phyloP scores from a whole-genome alignment of 495 filamentous ascomycete genomes.

The Lepraria neglecta region DNA sequence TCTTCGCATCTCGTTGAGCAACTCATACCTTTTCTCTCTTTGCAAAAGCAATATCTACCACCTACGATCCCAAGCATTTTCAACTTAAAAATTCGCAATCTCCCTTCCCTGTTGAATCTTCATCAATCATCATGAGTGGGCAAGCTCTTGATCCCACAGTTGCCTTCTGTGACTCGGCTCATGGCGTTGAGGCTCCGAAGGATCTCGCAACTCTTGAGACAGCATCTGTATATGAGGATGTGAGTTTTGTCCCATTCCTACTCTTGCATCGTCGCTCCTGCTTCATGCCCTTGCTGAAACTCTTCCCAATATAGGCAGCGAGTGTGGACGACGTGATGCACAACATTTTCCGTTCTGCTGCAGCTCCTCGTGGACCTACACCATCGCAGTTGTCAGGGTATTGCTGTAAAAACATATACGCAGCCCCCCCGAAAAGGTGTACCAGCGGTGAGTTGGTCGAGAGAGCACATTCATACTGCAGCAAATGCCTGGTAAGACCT shows the following conservation, averaged over 20 bases:
- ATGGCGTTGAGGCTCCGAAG: neutral
- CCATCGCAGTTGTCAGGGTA: too few species aligned
- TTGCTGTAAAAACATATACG: neutral
- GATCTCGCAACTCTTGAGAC: neutral
- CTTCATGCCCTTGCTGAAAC: too few species aligned
- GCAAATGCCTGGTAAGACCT: conserved; percentile 7
- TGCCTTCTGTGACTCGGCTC: neutral
- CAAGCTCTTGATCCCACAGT: neutral
- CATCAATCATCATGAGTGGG: neutral
- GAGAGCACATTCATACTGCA: conserved; percentile 2
- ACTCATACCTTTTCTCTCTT: neutral
- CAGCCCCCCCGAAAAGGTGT: neutral
- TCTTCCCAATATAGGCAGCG: too few species aligned
- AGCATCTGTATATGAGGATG: too few species aligned
- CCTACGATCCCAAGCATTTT: too few species aligned
- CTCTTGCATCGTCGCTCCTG: too few species aligned
- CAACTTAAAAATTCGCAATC: neutral
- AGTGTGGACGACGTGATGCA: too few species aligned
- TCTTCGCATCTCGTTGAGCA: neutral
- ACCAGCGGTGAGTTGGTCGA: neutral
- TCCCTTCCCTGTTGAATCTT: too few species aligned
- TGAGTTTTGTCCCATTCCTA: too few species aligned
- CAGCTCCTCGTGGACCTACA: too few species aligned
- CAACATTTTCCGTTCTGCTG: too few species aligned
- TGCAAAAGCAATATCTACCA: neutral